phyloP scores from a whole-genome alignment of 1,284 basidiomycete species.

The Fomitopsis palustris region DNA sequence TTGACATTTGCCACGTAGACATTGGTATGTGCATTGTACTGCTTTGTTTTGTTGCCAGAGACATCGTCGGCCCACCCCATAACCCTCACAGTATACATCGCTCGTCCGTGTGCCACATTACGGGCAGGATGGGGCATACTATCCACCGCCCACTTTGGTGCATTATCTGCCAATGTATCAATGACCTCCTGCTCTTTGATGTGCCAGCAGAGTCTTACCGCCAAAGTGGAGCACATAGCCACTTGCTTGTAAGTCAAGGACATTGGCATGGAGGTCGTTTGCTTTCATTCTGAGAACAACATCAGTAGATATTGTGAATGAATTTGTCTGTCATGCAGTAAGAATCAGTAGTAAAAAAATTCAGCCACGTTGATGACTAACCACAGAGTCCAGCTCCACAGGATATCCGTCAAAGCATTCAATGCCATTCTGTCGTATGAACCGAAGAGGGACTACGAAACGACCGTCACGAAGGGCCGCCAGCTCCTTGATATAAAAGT shows the following conservation, averaged over 20 bases:
- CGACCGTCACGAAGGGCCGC: conserved; percentile 14
- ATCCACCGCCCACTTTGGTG: not conserved
- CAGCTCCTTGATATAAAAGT: conserved; percentile 19
- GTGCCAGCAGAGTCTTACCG: not conserved
- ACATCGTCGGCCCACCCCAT: conserved; percentile 23
- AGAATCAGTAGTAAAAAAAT: no score
- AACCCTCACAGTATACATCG: not conserved
- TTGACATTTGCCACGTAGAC: conserved; percentile 15
- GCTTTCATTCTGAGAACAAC: not conserved
- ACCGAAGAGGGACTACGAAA: conserved; percentile 9
- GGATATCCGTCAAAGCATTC: not conserved
- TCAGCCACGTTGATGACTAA: not conserved
- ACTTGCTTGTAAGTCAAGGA: not conserved
- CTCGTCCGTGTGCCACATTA: not conserved
- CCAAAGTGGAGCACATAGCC: not conserved
- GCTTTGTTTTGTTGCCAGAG: conserved; percentile 21
- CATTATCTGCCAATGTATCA: not conserved
- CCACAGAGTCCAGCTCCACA: not conserved
- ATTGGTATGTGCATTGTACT: conserved; percentile 21
- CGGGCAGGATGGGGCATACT: conserved; percentile 1
- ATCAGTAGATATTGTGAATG: not conserved
- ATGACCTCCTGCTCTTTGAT: not conserved
- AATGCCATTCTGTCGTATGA: not conserved
- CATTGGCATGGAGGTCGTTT: not conserved
- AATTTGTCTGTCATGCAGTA: not conserved